phyloP scores from a whole-genome alignment of 2,329 filamentous ascomycete species.

The Ophiosphaerella herpotricha region DNA sequence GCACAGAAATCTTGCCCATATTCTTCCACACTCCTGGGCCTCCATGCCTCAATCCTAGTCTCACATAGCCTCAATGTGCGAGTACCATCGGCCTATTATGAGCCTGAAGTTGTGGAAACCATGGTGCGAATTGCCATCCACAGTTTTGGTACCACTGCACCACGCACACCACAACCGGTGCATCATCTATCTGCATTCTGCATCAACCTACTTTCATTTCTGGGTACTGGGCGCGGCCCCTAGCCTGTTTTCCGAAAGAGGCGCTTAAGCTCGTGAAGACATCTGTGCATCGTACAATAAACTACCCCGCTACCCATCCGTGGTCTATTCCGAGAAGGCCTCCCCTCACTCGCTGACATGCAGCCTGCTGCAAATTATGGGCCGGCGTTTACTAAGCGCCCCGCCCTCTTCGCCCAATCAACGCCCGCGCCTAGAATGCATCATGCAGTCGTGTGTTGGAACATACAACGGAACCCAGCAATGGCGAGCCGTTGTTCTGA shows the following conservation, averaged over 20 bases:
- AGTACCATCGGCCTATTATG: not conserved
- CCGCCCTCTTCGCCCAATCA: slow-evolving; percentile 12
- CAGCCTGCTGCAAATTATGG: slow-evolving; percentile 3
- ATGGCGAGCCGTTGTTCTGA: no score
- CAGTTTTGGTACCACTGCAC: no score
- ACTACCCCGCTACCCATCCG: slow-evolving; percentile 1
- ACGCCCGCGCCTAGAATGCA: not conserved
- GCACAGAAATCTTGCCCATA: not conserved
- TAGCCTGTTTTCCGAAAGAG: not conserved
- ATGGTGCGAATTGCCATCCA: not conserved
- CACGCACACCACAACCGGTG: no score
- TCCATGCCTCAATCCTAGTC: no score
- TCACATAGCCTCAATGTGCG: not conserved
- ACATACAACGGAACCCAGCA: no score
- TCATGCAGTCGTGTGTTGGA: no score
- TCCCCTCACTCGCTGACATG: slow-evolving; percentile 9
- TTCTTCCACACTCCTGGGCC: no score
- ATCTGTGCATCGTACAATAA: not conserved
- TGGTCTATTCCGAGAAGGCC: slow-evolving; percentile 11
- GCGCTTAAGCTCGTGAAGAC: not conserved
- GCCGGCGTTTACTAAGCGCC: slow-evolving; percentile 21
- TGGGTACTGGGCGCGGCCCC: not conserved
- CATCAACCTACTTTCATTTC: no score
- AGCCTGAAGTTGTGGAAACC: not conserved
- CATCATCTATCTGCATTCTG: no score